Percentiles rank a stretch among this genome's conserved stretches.
These are phyloP conservation scores for Auricularia heimuer DNA, from an alignment of 768 basidiomycete species.

Conservation along the genomic window DNA sequence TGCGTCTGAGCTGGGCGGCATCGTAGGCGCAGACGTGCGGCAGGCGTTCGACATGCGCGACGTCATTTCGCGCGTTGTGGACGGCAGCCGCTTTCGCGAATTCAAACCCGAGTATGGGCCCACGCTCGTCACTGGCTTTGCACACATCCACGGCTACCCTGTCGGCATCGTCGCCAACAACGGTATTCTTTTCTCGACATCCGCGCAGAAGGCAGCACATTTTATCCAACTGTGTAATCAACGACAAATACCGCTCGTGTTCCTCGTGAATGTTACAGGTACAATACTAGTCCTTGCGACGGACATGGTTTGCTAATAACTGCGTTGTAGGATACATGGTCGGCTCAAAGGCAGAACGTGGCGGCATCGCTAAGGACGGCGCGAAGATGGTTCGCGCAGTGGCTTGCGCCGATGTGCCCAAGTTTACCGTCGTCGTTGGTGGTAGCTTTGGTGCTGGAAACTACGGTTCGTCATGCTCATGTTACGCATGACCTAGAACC, in stretches of 20 bases:
- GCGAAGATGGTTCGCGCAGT: conserved; percentile 97
- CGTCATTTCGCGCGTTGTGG: conserved; percentile 83
- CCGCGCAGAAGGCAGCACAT: conserved; percentile 88
- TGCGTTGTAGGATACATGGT: conserved; percentile 75
- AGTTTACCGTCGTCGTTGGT: conserved; percentile 86
- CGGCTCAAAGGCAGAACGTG: conserved; percentile 87
- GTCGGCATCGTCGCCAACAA: conserved; percentile 93
- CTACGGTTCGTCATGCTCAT: conserved; percentile 50
- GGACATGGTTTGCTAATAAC: neutral
- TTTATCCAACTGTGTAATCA: conserved; percentile 94
- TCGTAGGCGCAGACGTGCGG: conserved; percentile 82
- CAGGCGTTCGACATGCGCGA: conserved; percentile 92
- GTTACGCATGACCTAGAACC: conserved; percentile 6
- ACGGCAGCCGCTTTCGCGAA: conserved; percentile 85
- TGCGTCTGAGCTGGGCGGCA: conserved; percentile 75
- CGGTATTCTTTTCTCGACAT: conserved; percentile 89
- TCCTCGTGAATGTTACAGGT: conserved; percentile 94
- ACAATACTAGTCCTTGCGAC: conserved; percentile 5
- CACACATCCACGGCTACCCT: conserved; percentile 77
- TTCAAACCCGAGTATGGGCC: conserved; percentile 94
- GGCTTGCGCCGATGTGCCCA: conserved; percentile 88
- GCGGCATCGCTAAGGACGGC: conserved; percentile 91
- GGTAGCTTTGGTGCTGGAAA: conserved; percentile 94
- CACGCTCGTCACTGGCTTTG: conserved; percentile 87
- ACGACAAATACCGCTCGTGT: conserved; percentile 77